Conservation (phyloP, 192 early-diverging fungal species). For the Ambispora gerdemannii region DNA sequence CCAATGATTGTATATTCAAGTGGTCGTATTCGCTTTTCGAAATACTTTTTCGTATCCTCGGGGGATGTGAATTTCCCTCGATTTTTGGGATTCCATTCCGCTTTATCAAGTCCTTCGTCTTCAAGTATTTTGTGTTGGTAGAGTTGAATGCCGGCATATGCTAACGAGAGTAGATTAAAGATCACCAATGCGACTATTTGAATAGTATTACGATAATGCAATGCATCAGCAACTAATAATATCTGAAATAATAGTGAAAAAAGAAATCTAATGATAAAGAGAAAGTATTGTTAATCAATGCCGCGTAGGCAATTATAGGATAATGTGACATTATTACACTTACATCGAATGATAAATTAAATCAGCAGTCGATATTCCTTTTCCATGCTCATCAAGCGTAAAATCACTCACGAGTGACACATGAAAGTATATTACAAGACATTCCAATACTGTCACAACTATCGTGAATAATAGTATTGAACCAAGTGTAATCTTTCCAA, state of each 20-base stretch:
- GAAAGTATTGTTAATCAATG: neutral
- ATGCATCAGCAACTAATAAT: slow-evolving; percentile 7
- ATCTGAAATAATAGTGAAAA: slow-evolving; percentile 15
- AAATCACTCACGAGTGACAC: neutral
- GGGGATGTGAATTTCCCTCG: neutral
- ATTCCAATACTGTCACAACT: slow-evolving; percentile 8
- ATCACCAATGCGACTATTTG: slow-evolving; percentile 76
- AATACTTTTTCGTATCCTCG: slow-evolving; percentile 25
- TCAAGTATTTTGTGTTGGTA: slow-evolving; percentile 34
- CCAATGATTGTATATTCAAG: slow-evolving; percentile 47
- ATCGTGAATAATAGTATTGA: slow-evolving; percentile 6
- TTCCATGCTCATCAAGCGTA: neutral
- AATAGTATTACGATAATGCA: slow-evolving; percentile 68
- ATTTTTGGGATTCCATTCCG: neutral
- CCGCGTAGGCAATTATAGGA: neutral
- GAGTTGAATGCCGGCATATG: slow-evolving; percentile 69
- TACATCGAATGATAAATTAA: slow-evolving; percentile 31
- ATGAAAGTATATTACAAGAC: slow-evolving; percentile 24
- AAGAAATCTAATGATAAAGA: slow-evolving; percentile 15
- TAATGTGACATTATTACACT: no score
- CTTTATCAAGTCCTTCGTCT: slow-evolving; percentile 6
- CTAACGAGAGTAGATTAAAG: slow-evolving; percentile 62
- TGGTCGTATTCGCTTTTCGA: slow-evolving; percentile 35
- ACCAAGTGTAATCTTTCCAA: neutral
- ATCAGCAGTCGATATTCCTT: slow-evolving; percentile 25